Conservation (phyloP, 2,329 filamentous ascomycete genomes). For the Monilinia fructigena region DNA sequence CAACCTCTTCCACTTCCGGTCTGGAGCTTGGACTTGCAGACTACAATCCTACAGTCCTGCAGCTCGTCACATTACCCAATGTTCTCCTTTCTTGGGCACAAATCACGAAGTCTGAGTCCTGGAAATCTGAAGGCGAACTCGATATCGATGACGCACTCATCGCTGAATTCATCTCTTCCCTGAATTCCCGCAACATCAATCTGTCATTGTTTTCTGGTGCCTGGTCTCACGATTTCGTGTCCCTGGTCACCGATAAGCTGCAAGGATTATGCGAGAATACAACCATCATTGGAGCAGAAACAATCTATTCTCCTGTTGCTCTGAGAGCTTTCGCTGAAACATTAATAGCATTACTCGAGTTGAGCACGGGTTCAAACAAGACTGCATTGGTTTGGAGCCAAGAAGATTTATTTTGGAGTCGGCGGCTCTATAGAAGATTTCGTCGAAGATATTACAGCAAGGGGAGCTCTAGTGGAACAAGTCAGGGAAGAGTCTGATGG, state of each 20-base stretch:
- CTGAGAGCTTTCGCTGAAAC: slow-evolving; percentile 67
- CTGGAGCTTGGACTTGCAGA: slow-evolving; percentile 69
- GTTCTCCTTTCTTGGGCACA: slow-evolving; percentile 65
- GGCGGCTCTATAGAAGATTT: slow-evolving; percentile 80
- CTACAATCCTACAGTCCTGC: slow-evolving; percentile 76
- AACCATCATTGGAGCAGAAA: slow-evolving; percentile 72
- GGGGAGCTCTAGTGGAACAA: slow-evolving; percentile 50
- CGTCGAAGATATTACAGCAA: slow-evolving; percentile 50
- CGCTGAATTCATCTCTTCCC: slow-evolving; percentile 54
- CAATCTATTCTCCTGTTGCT: slow-evolving; percentile 76
- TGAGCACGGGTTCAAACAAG: slow-evolving; percentile 41
- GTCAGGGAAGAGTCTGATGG: slow-evolving; percentile 60
- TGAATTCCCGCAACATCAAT: slow-evolving; percentile 52
- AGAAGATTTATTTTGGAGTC: slow-evolving; percentile 81
- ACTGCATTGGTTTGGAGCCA: slow-evolving; percentile 70
- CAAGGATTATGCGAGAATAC: slow-evolving; percentile 36
- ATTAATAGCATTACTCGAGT: slow-evolving; percentile 57
- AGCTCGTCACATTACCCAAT: slow-evolving; percentile 78
- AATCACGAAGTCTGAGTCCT: slow-evolving; percentile 26
- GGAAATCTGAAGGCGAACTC: slow-evolving; percentile 39
- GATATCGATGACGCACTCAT: slow-evolving; percentile 49
- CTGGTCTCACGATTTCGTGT: slow-evolving; percentile 66
- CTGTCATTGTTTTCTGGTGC: slow-evolving; percentile 71
- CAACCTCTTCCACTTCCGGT: slow-evolving; percentile 23
- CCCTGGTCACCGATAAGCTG: slow-evolving; percentile 47